These are phyloP conservation scores for Filosporella fistucella DNA, from an alignment of 495 filamentous ascomycete species.

Conservation along the genomic window DNA sequence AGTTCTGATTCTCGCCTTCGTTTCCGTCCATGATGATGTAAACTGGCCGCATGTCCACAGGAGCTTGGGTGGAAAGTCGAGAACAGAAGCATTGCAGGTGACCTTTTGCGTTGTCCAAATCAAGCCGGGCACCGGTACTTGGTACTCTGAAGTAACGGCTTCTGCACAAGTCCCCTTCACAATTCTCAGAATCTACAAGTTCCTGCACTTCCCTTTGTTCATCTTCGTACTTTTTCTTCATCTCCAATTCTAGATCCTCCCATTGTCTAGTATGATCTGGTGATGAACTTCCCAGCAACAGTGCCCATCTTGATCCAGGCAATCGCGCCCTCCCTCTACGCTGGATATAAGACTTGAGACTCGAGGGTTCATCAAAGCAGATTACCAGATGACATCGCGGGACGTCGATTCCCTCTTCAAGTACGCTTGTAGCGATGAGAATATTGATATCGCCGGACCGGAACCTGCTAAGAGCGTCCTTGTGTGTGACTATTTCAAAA, in stretches of 20 bases:
- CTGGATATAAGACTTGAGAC: conserved; percentile 83
- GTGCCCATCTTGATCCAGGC: conserved; percentile 59
- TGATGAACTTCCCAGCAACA: conserved; percentile 50
- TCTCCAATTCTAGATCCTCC: conserved; percentile 59
- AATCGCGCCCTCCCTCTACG: conserved; percentile 80
- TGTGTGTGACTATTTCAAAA: conserved; percentile 52
- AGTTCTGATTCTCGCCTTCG: not conserved
- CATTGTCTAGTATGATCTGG: conserved; percentile 33
- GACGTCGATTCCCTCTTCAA: conserved; percentile 90
- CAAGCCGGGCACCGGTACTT: conserved; percentile 63
- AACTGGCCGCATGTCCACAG: conserved; percentile 40
- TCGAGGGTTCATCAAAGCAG: conserved; percentile 70
- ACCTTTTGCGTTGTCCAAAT: conserved; percentile 59
- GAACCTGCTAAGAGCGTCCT: conserved; percentile 64
- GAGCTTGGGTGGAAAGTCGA: conserved; percentile 49
- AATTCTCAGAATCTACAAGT: not conserved
- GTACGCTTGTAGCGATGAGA: conserved; percentile 72
- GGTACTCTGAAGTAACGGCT: conserved; percentile 11
- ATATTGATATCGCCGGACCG: conserved; percentile 65
- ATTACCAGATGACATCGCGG: conserved; percentile 78
- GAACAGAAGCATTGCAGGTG: conserved; percentile 81
- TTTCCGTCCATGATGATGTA: conserved; percentile 31
- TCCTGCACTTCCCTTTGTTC: not conserved
- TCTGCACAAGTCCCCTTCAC: not conserved
- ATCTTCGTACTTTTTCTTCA: conserved; percentile 44